Conservation (phyloP, 1,284 basidiomycete species). For the Singerocomus rubriflavus region DNA sequence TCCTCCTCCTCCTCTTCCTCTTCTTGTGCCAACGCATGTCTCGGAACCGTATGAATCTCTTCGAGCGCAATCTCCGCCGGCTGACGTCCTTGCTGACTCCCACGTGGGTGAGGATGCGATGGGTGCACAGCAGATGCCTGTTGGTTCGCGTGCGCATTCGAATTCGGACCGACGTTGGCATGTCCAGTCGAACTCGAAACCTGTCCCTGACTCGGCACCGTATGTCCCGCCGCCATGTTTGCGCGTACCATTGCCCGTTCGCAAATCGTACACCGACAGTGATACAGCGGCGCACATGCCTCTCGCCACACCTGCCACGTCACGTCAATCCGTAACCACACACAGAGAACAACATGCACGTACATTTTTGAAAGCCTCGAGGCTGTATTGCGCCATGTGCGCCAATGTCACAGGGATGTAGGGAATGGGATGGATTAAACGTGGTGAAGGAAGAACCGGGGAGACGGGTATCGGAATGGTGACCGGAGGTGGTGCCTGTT, state of each 20-base stretch:
- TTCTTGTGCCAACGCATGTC: conserved; percentile 17
- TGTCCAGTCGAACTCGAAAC: conserved; percentile 12
- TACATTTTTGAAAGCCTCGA: conserved; percentile 56
- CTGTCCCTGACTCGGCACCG: conserved; percentile 28
- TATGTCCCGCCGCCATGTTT: conserved; percentile 29
- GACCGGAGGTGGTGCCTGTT: conserved; percentile 24
- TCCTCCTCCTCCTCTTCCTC: conserved; percentile 29
- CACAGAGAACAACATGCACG: conserved; percentile 28
- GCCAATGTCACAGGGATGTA: conserved; percentile 60
- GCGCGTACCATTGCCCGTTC: conserved; percentile 54
- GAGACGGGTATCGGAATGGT: conserved; percentile 47
- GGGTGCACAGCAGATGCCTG: conserved; percentile 6
- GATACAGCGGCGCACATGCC: conserved; percentile 64
- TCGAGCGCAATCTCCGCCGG: conserved; percentile 27
- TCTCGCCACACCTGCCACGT: conserved; percentile 62
- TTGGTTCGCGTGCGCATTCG: background rate
- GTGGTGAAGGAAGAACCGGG: conserved; percentile 55
- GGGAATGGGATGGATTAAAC: conserved; percentile 60
- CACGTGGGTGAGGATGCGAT: conserved; percentile 8
- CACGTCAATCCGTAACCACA: conserved; percentile 1
- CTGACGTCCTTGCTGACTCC: conserved; percentile 10
- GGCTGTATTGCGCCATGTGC: conserved; percentile 58
- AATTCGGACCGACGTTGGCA: background rate
- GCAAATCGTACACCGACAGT: conserved; percentile 69
- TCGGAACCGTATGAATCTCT: conserved; percentile 19